Base-by-base conservation (phyloP, 2,329 filamentous ascomycete genomes). In the Chalara sp. region DNA sequence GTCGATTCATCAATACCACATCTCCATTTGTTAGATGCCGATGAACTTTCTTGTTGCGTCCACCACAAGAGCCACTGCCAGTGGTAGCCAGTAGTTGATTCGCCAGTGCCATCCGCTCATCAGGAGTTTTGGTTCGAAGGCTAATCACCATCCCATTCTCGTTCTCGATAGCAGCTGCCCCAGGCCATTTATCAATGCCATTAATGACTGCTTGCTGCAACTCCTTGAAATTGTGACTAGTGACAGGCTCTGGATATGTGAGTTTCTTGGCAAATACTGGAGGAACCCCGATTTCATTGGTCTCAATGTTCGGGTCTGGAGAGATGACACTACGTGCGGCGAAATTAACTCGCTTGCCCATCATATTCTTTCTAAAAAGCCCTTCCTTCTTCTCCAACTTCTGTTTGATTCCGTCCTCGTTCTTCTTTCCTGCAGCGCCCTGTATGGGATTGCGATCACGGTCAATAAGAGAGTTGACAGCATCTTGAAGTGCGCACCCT, bases 301-400 rank as follows among this genome's bases (percentile, higher is more conserved):
- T 97, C 69, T 99, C 93, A 63, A 99, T 96, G 65, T 97, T 99
- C 3, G 93, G 93, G 65, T 99, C 93, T 0, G 93, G 93, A 7
- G 92, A 97, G 61, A 99, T 99, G 67, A 99, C 93, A 78, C 88
- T 95, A 67, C 93, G 86, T 37, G 93, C 93, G 46, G 93, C 93
- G 67, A 93, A 97, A 69, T 99, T 97, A 72, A 99, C 93, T 45
- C 53, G 51, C 29, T 99, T 99, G 54, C 93, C 93, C 93, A 99
- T 99, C 93, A 99, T 97, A 70, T 99, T 96, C 75, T 96, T 97
- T 62, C 93, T 80, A 76, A 99, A 99, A 32, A 99, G 77, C 58
- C 93, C 93, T 65, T 99, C 95, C 71, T 99, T 99, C 76, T 99
- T 99, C 71, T 99, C 93, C 31, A 99, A 78, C 65, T 91, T 87